A percentile compares a stretch with the other conserved stretches of the same genome.
These are phyloP conservation scores for Chrysoporthe cubensis DNA, from an alignment of 2,329 filamentous ascomycete species.

Conservation along the genomic window DNA sequence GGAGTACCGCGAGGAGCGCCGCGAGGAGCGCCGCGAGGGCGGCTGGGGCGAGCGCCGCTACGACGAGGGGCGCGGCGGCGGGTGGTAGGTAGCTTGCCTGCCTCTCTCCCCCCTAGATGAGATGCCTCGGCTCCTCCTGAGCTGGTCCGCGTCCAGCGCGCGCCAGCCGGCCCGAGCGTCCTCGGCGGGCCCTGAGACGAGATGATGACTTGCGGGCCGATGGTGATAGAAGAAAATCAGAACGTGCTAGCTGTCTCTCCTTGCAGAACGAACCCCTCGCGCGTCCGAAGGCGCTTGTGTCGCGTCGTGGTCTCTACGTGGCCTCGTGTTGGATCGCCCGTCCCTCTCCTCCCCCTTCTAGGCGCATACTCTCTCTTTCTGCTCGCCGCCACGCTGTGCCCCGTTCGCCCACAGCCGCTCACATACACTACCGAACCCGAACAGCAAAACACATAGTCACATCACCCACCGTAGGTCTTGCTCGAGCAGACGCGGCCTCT, in stretches of 20 bases:
- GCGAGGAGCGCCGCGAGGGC: background rate
- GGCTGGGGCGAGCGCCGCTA: slow-evolving; percentile 2
- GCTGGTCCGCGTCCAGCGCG: background rate
- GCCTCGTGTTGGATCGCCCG: too few species aligned
- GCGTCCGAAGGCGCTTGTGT: too few species aligned
- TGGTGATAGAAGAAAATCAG: background rate
- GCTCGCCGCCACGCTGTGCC: too few species aligned
- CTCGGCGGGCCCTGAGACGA: background rate
- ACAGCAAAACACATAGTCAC: too few species aligned
- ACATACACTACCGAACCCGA: too few species aligned
- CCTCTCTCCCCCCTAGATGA: background rate
- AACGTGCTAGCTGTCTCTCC: background rate
- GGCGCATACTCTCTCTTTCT: too few species aligned
- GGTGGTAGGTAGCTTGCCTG: background rate
- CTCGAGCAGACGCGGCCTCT: too few species aligned
- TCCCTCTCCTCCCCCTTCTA: background rate
- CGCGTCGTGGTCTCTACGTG: too few species aligned
- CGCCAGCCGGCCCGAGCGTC: background rate
- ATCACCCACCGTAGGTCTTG: too few species aligned
- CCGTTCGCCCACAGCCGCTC: too few species aligned
- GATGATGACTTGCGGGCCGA: background rate
- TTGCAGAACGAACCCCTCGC: too few species aligned
- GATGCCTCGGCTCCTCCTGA: background rate
- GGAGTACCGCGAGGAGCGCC: background rate
- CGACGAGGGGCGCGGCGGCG: background rate